phyloP scores from a whole-genome alignment of 163 green algal species.

The Prototheca cutis region DNA sequence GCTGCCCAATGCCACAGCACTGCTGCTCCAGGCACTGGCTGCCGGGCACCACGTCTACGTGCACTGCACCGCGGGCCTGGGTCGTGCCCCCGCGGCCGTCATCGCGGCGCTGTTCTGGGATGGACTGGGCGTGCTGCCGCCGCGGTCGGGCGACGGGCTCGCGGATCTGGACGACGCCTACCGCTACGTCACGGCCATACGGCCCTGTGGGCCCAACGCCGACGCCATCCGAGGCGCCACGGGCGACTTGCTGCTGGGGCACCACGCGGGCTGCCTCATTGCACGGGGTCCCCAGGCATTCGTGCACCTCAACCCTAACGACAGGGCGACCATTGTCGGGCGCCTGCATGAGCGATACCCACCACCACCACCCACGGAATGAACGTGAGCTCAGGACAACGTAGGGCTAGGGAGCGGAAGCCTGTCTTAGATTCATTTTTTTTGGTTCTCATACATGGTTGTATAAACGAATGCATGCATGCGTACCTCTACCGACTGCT shows the following conservation, averaged over 20 bases:
- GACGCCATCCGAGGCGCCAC: conserved; percentile 74
- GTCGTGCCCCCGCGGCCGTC: conserved; percentile 68
- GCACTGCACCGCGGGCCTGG: conserved; percentile 92
- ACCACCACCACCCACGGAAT: too few species aligned
- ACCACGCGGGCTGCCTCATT: conserved; percentile 41
- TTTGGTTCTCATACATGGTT: too few species aligned
- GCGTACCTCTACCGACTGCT: too few species aligned
- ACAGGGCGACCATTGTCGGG: too few species aligned
- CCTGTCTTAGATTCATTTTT: too few species aligned
- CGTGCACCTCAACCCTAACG: too few species aligned
- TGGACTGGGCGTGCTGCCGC: not conserved
- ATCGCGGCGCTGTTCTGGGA: conserved; percentile 85
- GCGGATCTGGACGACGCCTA: conserved; percentile 71
- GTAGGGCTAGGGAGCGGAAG: too few species aligned
- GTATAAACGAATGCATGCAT: too few species aligned
- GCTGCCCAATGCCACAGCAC: conserved; percentile 54
- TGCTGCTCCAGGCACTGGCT: conserved; percentile 23
- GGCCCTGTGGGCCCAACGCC: conserved; percentile 83
- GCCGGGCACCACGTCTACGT: conserved; percentile 64
- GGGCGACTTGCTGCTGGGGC: conserved; percentile 59
- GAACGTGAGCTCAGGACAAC: too few species aligned
- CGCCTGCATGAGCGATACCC: too few species aligned
- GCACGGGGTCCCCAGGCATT: conserved; percentile 35
- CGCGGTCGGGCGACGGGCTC: not conserved
- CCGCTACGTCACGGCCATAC: conserved; percentile 64